Evolutionary conservation across 2,329 filamentous ascomycete species (phyloP).

Genomic region (Arthrobotrys pseudoclavata): DNA sequence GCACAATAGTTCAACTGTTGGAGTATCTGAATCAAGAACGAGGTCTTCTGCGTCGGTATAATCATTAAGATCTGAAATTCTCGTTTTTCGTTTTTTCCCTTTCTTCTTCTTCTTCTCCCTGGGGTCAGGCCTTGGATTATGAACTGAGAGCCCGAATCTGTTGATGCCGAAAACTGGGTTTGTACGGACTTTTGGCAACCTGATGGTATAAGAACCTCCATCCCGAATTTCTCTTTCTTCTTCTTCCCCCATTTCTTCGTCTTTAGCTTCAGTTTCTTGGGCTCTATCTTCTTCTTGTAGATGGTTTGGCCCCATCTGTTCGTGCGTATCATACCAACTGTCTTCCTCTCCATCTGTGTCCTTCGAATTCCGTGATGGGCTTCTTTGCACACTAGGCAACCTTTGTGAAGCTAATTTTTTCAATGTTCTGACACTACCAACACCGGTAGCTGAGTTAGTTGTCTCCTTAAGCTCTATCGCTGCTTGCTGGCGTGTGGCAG

Average conservation of each 20-base stretch:
- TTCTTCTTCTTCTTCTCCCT: neutral
- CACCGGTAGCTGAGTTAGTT: neutral
- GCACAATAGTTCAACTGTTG: conserved; percentile 39
- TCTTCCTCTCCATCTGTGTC: neutral
- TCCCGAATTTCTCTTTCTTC: neutral
- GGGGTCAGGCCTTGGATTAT: neutral
- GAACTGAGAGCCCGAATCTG: conserved; percentile 17
- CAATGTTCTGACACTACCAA: conserved; percentile 5
- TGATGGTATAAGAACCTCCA: neutral
- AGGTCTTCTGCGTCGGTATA: conserved; percentile 39
- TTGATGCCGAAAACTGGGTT: neutral
- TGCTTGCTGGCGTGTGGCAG: conserved; percentile 48
- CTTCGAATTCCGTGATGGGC: neutral
- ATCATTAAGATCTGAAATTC: neutral
- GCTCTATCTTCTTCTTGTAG: neutral
- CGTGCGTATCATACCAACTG: neutral
- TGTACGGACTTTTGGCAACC: too few relatives aligned
- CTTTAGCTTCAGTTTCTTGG: neutral
- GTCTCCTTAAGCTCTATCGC: conserved; percentile 24
- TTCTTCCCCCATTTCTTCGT: neutral
- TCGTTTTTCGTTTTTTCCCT: neutral
- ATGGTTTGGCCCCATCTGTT: conserved; percentile 5
- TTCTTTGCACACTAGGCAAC: neutral
- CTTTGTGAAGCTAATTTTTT: neutral
- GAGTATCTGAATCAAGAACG: conserved; percentile 48